Conservation (phyloP, 1,284 basidiomycete species). For the Ustilago cynodontis region DNA sequence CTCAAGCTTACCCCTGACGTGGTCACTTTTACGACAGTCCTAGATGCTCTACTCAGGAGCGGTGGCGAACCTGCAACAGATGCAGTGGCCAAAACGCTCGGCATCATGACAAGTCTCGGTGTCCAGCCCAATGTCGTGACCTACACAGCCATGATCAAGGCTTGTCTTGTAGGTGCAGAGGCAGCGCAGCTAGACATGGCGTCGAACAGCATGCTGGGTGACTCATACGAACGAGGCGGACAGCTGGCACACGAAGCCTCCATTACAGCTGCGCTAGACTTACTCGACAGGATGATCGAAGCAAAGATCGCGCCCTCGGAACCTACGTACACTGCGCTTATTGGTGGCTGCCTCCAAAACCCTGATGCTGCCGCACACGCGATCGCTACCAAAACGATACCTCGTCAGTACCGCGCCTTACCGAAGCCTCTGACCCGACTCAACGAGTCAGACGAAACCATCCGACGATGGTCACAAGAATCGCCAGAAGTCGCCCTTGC, state of each 20-base stretch:
- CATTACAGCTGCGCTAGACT: constrained; percentile 52
- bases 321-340: constrained; percentile 58
- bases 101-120: constrained; percentile 54
- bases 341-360: constrained; percentile 42
- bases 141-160: constrained; percentile 65
- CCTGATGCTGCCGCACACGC: constrained; percentile 35
- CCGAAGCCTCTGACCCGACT: constrained; percentile 26
- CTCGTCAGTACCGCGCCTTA: constrained; percentile 15
- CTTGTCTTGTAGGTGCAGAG: constrained; percentile 46
- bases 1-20: constrained; percentile 56
- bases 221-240: constrained; percentile 1
- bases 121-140: constrained; percentile 58
- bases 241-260: constrained; percentile 14
- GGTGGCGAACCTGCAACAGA: constrained; percentile 41
- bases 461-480: constrained; percentile 14
- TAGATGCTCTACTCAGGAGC: constrained; percentile 58
- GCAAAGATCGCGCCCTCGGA: constrained; percentile 53
- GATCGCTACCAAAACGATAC: constrained; percentile 11
- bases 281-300: constrained; percentile 58
- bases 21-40: constrained; percentile 61
- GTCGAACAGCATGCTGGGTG: constrained; percentile 19
- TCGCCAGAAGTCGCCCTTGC: constrained; percentile 40
- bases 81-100: constrained; percentile 44
- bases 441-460: constrained; percentile 18
- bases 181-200: constrained; percentile 33